phyloP scores from a whole-genome alignment of 148 eudicot genomes.

The Rhododendron simsii region DNA sequence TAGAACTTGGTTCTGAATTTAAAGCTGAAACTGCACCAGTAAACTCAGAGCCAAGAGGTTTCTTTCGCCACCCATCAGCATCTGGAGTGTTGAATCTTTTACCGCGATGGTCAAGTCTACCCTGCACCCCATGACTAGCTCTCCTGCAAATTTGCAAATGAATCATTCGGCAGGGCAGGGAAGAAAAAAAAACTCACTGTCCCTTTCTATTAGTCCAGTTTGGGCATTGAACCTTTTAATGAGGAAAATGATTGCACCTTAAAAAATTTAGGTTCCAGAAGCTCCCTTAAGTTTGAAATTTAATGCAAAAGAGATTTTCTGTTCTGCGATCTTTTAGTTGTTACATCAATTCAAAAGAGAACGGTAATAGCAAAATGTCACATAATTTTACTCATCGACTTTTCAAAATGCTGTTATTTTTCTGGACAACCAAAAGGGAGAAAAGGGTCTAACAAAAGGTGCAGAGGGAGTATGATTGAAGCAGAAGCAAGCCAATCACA shows the following conservation, averaged over 20 bases:
- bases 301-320: background rate
- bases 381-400: background rate
- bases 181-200: background rate
- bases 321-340: background rate
- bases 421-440: background rate
- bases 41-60: slow-evolving; percentile 30
- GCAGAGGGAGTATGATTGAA: background rate
- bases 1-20: slow-evolving; percentile 28
- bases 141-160: slow-evolving; percentile 47
- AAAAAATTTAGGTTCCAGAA: background rate
- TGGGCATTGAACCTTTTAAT: background rate
- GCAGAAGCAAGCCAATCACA: slow-evolving; percentile 12
- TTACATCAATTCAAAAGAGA: background rate
- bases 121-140: slow-evolving; percentile 41
- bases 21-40: slow-evolving; percentile 20
- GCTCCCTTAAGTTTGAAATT: background rate
- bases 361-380: background rate
- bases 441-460: background rate
- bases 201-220: background rate
- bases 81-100: slow-evolving; percentile 49
- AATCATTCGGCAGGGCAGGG: slow-evolving; percentile 5
- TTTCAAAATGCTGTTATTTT: background rate
- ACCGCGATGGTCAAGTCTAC: slow-evolving; percentile 39
- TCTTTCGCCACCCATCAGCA: slow-evolving; percentile 55
- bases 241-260: background rate